Base-by-base conservation (phyloP, 192 early-diverging fungal genomes). In the Spizellomyces sp. region DNA sequence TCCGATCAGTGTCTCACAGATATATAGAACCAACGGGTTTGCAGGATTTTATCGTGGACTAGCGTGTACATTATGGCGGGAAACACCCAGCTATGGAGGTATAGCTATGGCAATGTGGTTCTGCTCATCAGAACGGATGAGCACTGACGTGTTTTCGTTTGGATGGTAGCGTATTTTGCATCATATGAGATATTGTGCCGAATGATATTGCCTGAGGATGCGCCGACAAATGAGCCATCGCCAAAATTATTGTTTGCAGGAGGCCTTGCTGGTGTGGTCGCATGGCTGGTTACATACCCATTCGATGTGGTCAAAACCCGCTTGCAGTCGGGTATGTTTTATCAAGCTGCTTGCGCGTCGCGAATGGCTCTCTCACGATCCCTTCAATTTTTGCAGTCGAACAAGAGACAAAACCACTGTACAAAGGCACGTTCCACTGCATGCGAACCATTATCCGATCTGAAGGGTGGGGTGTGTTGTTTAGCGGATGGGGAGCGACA, bases 281-380 rank as follows among this genome's bases (percentile, higher is more conserved):
- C 45, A 46, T 22, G 17, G 46, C n/a, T 64, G 44, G n/a, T 12
- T 5, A 85, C 83, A 6, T 85, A 85, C 62, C 83, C 83, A 8
- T 69, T 85, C 45, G 83, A 85, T 64, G 83, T 85, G 4, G 71
- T 85, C 17, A 85, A 85, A 71, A 85, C 83, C 27, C 75, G 75
- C 19, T 63, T 85, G 12, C 83, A 85, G 63, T 77, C 78, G n/a
- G 50, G 50, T 54, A 54, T 54, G 50, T 54, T 54, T 54, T 2
- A 54, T 19, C 50, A 54, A 0, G 12, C 50, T 54, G 7, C 9
- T 8, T 46, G 12, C 46, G 21, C 46, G 12, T 61, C 59, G 12
- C 59, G 12, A 22, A 22, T n/a, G n/a, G 59, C 62, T n/a, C 43
- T 14, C n/a, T 10, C 62, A 15, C 10, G 1, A 60, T 46, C 43